Evolutionary conservation across 2,329 filamentous ascomycete genomes (phyloP).

Genomic region (Alternaria gaisen): DNA sequence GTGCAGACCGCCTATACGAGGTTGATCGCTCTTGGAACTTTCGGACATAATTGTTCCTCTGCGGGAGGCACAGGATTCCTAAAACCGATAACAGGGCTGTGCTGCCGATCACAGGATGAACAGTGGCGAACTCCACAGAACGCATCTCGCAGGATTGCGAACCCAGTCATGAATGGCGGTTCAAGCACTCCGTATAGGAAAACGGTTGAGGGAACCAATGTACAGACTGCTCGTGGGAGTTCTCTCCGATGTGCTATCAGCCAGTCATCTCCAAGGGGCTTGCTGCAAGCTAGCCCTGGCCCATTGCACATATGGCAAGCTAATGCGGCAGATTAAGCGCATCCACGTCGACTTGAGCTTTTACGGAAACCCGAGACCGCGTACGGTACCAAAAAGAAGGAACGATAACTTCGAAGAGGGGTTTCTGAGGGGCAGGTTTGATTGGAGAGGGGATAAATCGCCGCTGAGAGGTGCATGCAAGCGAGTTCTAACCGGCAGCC

Average conservation of each 20-base stretch:
- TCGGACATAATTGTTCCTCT: neutral
- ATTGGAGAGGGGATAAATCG: neutral
- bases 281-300: neutral
- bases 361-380: neutral
- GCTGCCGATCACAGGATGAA: neutral
- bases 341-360: neutral
- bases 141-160: neutral
- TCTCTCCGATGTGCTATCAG: slow-evolving; percentile 6
- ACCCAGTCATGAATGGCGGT: neutral
- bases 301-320: neutral
- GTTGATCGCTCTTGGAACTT: neutral
- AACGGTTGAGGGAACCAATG: neutral
- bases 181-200: neutral
- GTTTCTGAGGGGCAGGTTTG: neutral
- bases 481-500: neutral
- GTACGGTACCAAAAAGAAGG: neutral
- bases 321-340: slow-evolving; percentile 4
- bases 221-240: neutral
- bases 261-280: slow-evolving; percentile 3
- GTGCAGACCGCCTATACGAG: neutral
- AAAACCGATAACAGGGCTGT: slow-evolving; percentile 5
- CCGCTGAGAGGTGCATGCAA: slow-evolving; percentile 1
- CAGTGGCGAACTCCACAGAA: slow-evolving; percentile 6
- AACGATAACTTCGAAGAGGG: slow-evolving; percentile 4
- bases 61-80: neutral